Evolutionary conservation across 2,329 filamentous ascomycete genomes (phyloP).

Genomic region (Scedosporium minutisporum): DNA sequence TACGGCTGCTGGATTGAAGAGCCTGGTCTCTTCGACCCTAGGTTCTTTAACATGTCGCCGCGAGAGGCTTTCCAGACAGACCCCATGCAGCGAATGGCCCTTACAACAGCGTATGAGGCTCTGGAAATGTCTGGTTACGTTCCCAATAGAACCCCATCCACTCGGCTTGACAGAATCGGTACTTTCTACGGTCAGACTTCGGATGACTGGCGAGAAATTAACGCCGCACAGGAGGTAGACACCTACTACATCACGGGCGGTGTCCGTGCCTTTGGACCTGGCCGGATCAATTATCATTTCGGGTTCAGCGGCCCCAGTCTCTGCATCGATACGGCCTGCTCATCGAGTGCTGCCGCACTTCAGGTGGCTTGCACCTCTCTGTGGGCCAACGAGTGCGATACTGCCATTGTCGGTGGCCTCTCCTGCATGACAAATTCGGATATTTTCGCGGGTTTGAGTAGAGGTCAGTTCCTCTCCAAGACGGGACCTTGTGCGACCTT

Average conservation of each 20-base stretch:
- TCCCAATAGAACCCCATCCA: conserved; percentile 57
- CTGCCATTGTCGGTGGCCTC: conserved; percentile 67
- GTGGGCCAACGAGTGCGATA: conserved; percentile 69
- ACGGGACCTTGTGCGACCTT: conserved; percentile 72
- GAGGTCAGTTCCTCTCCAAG: conserved; percentile 70
- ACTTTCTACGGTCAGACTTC: conserved; percentile 70
- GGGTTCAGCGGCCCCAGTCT: conserved; percentile 66
- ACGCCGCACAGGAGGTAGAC: conserved; percentile 57
- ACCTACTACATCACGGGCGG: conserved; percentile 45
- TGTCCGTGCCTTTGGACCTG: conserved; percentile 39
- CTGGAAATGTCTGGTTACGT: conserved; percentile 68
- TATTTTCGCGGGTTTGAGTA: conserved; percentile 65
- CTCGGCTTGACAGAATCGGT: conserved; percentile 48
- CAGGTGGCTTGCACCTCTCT: conserved; percentile 62
- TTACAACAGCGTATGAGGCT: conserved; percentile 70
- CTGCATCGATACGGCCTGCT: conserved; percentile 68
- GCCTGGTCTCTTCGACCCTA: conserved; percentile 63
- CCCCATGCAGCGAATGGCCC: conserved; percentile 63
- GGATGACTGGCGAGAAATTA: conserved; percentile 72
- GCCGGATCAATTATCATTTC: conserved; percentile 69
- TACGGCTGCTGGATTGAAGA: conserved; percentile 63
- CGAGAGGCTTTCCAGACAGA: conserved; percentile 67
- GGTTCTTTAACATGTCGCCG: conserved; percentile 79
- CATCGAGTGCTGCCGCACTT: conserved; percentile 62
- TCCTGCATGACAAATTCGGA: conserved; percentile 75